Base-by-base conservation (phyloP, 2,329 filamentous ascomycete genomes). In the Penicillium sp. region DNA sequence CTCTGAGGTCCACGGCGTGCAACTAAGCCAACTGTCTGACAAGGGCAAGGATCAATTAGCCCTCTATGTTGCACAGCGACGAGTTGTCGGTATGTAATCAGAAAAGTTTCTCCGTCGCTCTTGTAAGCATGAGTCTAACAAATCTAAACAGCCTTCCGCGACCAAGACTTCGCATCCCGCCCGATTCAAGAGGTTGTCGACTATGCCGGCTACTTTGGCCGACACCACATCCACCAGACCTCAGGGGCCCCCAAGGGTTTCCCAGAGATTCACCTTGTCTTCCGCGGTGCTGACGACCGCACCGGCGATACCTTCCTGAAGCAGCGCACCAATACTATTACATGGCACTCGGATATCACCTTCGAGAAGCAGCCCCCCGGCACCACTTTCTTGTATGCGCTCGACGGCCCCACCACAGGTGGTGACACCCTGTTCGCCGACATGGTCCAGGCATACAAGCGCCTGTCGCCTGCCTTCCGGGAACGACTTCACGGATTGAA, bases 311-410 rank as follows among this genome's bases (percentile, higher is more conserved):
- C 83, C 49, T 89, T 89, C 74, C 87, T 91, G 64, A 77, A 82
- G 54, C 84, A 85, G 47, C 83, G 89, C 23, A 93, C 89, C 4
- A 93, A 88, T 75, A 90, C 88, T 1, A 86, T 96, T 1, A 90
- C 90, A 8, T 96, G 91, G 91, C 92, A 96, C 77, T 90, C 87
- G 0, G 92, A 96, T 65, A 88, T 96, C 1, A 90, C 89, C 0
- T 96, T 96, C 71, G 93, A 96, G 78, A 79, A 84, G 64, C 92
- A 97, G 76, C 91, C 93, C 1, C 91, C 93, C 0, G 91, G 91
- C 31, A 96, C 91, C 0, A 96, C 93, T 0, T 96, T 96, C 76
- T 76, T 96, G 36, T 96, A 96, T 71, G 82, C 92, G 49, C 83
- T 97, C n/a, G 91, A 96, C 70, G 87, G 85, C 44, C 92, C 92